Percentiles rank a stretch among this genome's conserved stretches.
phyloP scores from a whole-genome alignment of 352 stramenopile genomes.

The Phytophthora syringae region DNA sequence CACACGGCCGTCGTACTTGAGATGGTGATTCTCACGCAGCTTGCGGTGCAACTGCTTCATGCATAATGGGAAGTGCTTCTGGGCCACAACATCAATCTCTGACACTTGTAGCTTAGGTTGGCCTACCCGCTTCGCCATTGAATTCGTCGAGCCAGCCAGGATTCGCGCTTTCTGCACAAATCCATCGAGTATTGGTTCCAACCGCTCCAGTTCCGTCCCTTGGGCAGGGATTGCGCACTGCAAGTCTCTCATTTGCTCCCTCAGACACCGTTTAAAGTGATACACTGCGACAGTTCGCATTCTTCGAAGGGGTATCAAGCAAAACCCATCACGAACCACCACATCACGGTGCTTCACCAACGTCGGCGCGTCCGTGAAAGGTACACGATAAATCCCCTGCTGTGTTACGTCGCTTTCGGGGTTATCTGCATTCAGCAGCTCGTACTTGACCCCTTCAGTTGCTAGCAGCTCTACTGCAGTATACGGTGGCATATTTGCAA shows the following conservation, averaged over 20 bases:
- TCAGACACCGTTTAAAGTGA: slow-evolving; percentile 45
- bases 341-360: slow-evolving; percentile 55
- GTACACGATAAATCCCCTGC: slow-evolving; percentile 47
- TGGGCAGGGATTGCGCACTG: slow-evolving; percentile 49
- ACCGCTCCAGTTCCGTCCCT: slow-evolving; percentile 38
- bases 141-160: slow-evolving; percentile 18
- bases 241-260: slow-evolving; percentile 49
- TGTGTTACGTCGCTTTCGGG: slow-evolving; percentile 17
- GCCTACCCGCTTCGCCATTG: slow-evolving; percentile 7
- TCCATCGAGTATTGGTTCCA: slow-evolving; percentile 43
- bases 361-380: slow-evolving; percentile 46
- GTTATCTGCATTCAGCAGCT: slow-evolving; percentile 29
- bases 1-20: slow-evolving; percentile 87
- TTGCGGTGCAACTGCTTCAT: slow-evolving; percentile 82
- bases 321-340: slow-evolving; percentile 53
- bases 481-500: slow-evolving; percentile 29
- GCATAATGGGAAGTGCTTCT: slow-evolving; percentile 78
- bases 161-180: slow-evolving; percentile 43
- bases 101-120: slow-evolving; percentile 20
- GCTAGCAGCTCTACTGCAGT: slow-evolving; percentile 38
- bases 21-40: slow-evolving; percentile 75
- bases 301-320: slow-evolving; percentile 42
- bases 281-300: slow-evolving; percentile 50
- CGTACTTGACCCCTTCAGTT: slow-evolving; percentile 41
- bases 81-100: slow-evolving; percentile 76